These are phyloP conservation scores for Penicillium turbatum DNA, from an alignment of 495 filamentous ascomycete genomes.

Conservation along the genomic window DNA sequence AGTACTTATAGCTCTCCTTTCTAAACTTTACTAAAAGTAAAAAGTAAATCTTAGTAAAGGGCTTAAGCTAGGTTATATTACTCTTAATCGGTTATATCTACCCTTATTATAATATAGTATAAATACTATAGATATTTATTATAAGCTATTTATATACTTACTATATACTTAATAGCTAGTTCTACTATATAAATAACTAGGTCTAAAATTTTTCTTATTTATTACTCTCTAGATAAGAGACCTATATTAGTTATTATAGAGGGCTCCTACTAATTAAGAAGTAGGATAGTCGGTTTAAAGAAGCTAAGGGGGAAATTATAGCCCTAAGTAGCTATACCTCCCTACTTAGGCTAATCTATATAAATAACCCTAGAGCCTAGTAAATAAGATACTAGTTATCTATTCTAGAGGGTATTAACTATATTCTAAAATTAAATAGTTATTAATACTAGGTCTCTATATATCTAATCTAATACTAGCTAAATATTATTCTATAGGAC, in stretches of 20 bases:
- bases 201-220: neutral
- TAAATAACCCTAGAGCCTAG: conserved; percentile 14
- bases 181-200: neutral
- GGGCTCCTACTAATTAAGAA: neutral
- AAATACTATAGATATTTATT: neutral
- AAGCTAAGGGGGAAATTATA: neutral
- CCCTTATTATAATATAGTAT: neutral
- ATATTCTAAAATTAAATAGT: conserved; percentile 13
- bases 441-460: conserved; percentile 10
- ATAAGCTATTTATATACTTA: neutral
- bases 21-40: neutral
- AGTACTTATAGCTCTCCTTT: neutral
- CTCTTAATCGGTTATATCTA: neutral
- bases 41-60: neutral
- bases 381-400: conserved; percentile 14
- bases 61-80: neutral
- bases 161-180: neutral
- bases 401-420: too few species aligned
- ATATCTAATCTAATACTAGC: conserved; percentile 11
- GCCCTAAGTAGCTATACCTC: neutral
- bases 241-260: neutral
- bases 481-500: conserved; percentile 17
- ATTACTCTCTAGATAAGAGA: neutral
- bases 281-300: neutral
- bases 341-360: conserved; percentile 3